Evolutionary conservation across 768 basidiomycete genomes (phyloP), one percentile per base, ranked within the genome.

Genomic region (Tylopilus subfusipes): DNA sequence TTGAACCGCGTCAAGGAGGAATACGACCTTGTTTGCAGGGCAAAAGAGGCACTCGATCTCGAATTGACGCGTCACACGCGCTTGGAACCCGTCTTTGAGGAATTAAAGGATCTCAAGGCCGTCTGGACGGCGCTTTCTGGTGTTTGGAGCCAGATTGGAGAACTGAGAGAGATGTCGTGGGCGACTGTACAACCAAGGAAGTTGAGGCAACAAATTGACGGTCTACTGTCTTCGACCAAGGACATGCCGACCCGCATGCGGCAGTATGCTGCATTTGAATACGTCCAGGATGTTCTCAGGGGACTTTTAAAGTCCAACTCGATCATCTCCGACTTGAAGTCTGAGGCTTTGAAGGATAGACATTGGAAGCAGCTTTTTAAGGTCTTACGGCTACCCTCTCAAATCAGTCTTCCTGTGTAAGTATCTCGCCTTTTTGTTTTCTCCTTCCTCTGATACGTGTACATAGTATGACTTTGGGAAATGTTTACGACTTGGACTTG

Each of bases 231-330:
- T 24, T 93, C 93, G n/a, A 98, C 96, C 22, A 92, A 94, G 75
- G 96, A 98, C 45, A 98, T 99, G 96, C 97, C 97, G 1, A 96
- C 92, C 34, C 80, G 95, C 56, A 99, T 98, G 97, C 83, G 97
- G 50, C 97, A 99, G 68, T 99, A 99, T 70, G 92, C 94, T 10
- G 97, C 97, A 0, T 99, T 98, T 66, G 97, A 98, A 77, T 95
- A 91, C 69, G 93, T 98, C 2, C 95, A 98, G 66, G 96, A 99
- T 40, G 81, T 87, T 21, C 78, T 99, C 50, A 82, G 88, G 42
- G 83, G 85, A 13, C 77, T 94, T 45, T 80, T 98, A 60, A 98
- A 97, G 74, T 86, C 90, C 34, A 98, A 99, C 68, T 68, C 85
- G 1, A 75, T 97, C 59, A 79, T 99, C n/a, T 85, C 85, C 16